Conservation (phyloP, 345 rosid species). For the Bretschneidera sinensis region DNA sequence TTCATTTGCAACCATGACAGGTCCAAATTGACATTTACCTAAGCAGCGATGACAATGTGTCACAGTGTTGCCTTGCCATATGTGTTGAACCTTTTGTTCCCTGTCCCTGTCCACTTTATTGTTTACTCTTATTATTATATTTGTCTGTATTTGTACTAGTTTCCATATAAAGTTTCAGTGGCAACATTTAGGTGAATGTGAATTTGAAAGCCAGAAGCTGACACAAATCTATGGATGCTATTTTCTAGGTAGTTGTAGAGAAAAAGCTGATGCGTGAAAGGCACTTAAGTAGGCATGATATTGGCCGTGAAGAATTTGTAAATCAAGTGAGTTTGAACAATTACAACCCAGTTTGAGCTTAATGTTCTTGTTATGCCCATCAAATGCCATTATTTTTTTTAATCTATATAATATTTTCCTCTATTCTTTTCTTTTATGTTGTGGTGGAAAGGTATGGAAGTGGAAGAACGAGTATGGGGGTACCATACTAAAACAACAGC, state of each 20-base stretch:
- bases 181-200: not conserved
- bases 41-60: too few relatives aligned
- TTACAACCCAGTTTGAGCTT: slow-evolving; percentile 11
- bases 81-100: too few relatives aligned
- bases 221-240: not conserved
- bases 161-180: too few relatives aligned
- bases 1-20: too few relatives aligned
- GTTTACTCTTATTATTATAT: too few relatives aligned
- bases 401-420: not conserved
- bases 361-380: slow-evolving; percentile 3
- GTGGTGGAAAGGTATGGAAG: slow-evolving; percentile 70
- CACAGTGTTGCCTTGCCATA: too few relatives aligned
- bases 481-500: slow-evolving; percentile 60
- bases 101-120: too few relatives aligned
- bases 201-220: not conserved
- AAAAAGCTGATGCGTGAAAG: slow-evolving; percentile 84
- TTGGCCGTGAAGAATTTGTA: slow-evolving; percentile 87
- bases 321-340: slow-evolving; percentile 51
- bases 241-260: slow-evolving; percentile 85
- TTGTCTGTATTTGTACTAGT: not conserved
- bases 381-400: not conserved
- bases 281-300: slow-evolving; percentile 70
- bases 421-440: slow-evolving; percentile 10
- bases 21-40: too few relatives aligned
- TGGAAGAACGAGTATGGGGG: slow-evolving; percentile 85